Base-by-base conservation (phyloP, 768 basidiomycete species). In the Serendipita indica region DNA sequence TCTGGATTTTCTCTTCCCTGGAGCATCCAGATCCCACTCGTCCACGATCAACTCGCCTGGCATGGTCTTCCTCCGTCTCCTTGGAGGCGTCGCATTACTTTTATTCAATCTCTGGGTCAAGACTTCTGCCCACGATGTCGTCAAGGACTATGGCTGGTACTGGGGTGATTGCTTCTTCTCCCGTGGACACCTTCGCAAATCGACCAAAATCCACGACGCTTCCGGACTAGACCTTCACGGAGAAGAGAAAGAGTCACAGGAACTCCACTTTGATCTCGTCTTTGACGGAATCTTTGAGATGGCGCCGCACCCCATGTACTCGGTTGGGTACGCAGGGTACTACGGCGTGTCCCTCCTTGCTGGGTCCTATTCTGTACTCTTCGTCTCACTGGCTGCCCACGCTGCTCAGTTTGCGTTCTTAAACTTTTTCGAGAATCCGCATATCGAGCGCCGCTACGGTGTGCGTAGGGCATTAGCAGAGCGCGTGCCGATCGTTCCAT, bases 91-190 rank as follows among this genome's bases (percentile, higher is more conserved):
- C 61, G 77, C 80, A 0, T 73, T 99, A 25, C 91, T 98, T 67
- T 79, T 77, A 20, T 98, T 98, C 77, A 98, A 99, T 69, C 77
- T 98, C 33, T 98, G 93, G 92, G 91, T 99, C 62, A 99, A 99
- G 69, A 88, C 86, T 1, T 94, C 98, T 67, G 96, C 96, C 0
- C 96, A 99, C 69, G 79, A 90, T 58, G 90, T 98, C 52, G 92
- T 98, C 61, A 98, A 96, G 65, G 94, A 97, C 66, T 97, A 94
- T 64, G 93, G 92, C 14, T 97, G 91, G 92, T 97, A 92, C 69
- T 91, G 90, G 90, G 92, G 89, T 7, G 89, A 91, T 64, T 83
- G 83, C 60, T 91, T 91, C 72, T 90, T 91, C 74, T 87, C 89
- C 69, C 83, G 88, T n/a, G 89, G 89, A 10, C 30, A 54, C 49